Conservation (phyloP, 176 grass and related monocot genomes). For the Oryza meridionalis region DNA sequence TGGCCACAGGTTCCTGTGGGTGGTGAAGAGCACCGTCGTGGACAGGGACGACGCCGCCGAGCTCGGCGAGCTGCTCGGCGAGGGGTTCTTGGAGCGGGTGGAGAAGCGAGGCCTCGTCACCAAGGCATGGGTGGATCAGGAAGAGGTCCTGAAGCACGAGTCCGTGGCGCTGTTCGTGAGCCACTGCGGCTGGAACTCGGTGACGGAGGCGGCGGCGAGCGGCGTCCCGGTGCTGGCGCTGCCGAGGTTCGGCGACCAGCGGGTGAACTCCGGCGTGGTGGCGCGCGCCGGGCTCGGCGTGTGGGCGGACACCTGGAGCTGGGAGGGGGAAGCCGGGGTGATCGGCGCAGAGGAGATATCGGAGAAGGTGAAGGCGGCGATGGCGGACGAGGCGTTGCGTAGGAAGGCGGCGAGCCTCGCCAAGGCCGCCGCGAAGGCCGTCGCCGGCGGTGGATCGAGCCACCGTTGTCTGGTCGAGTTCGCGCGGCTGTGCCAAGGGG, state of each 20-base stretch:
- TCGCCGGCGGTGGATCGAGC: constrained; percentile 36
- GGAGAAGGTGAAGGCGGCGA: constrained; percentile 36
- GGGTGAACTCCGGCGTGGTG: constrained; percentile 60
- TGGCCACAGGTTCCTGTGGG: constrained; percentile 75
- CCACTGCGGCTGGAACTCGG: constrained; percentile 89
- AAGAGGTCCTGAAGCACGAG: constrained; percentile 49
- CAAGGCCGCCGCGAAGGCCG: constrained; percentile 23
- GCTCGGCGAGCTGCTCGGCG: constrained; percentile 49
- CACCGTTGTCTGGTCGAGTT: constrained; percentile 41
- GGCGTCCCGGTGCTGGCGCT: constrained; percentile 67
- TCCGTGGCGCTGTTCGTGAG: constrained; percentile 68
- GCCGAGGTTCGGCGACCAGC: constrained; percentile 66
- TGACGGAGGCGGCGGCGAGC: constrained; percentile 54
- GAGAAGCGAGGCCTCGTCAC: constrained; percentile 51
- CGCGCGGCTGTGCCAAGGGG: constrained; percentile 22
- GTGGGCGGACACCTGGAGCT: constrained; percentile 67
- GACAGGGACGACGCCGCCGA: constrained; percentile 50
- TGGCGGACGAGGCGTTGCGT: constrained; percentile 8
- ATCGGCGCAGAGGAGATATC: constrained; percentile 37
- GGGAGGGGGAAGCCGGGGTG: constrained; percentile 54
- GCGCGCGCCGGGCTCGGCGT: constrained; percentile 35
- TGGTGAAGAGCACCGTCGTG: constrained; percentile 61
- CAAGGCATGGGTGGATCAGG: constrained; percentile 79
- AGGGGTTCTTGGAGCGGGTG: constrained; percentile 51
- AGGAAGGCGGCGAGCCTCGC: constrained; percentile 26